Base-by-base conservation (phyloP, 768 basidiomycete species). In the Tricholoma flavovirens region DNA sequence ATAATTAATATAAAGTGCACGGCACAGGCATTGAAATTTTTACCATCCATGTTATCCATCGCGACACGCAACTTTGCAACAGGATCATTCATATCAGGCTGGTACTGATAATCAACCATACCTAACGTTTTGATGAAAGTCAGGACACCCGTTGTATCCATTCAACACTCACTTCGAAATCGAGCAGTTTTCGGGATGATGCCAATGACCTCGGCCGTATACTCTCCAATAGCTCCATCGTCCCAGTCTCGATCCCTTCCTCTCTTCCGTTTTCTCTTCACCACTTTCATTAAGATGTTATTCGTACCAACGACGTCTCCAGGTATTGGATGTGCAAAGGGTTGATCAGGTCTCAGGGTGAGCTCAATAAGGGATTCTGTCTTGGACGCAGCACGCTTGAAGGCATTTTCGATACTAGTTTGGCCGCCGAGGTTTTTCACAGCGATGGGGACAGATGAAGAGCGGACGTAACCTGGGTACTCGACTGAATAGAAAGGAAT, bases 71-170 rank as follows among this genome's bases (percentile, higher is more conserved):
- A 71, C 56, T 83, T 74, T 2, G 84, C 69, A 3, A 92, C 72
- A 2, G 87, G 84, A 64, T 96, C 93, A 12, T 82, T 69, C 67
- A 77, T 72, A 55, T 88, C 77, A 1, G 92, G 92, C 58, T 86
- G 81, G 69, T 85, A 97, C 69, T 97, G 94, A 67, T 84, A 97
- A 69, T 98, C 96, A 36, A 86, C 90, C 90, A 98, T 93, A 56
- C 86, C 96, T 98, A 56, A 33, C 46, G 12, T 29, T 15, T 7
- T 49, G 15, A 17, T 29, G 7, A 30, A 17, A 45, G 29, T 17
- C 15, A 30, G 9, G n/a, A n/a, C 29, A 2, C 26, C n/a, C n/a
- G 22, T 17, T 17, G 15, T 9, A n/a, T 17, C 11, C n/a, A 6
- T n/a, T 11, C 26, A 30, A 4, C 17, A 76, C 87, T 71, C 65